phyloP scores from a whole-genome alignment of 129 eudicot genomes.

The Escallonia rubra region DNA sequence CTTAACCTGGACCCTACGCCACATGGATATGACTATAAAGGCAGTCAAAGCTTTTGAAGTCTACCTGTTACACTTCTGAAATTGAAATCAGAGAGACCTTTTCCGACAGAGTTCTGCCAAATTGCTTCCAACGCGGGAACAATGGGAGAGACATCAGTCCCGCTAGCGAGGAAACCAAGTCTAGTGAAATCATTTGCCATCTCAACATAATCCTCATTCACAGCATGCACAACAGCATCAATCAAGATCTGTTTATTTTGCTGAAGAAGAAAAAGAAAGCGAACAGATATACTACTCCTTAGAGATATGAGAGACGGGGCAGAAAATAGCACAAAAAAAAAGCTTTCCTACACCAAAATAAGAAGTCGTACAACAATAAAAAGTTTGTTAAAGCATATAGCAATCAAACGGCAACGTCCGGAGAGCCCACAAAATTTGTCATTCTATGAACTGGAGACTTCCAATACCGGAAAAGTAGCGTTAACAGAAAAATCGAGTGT shows the following conservation, averaged over 20 bases:
- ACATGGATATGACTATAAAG: not conserved
- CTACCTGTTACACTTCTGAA: conserved; percentile 99
- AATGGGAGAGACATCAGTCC: conserved; percentile 92
- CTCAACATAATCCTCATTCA: conserved; percentile 92
- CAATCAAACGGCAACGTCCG: too few species aligned
- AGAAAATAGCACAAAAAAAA: conserved; percentile 3
- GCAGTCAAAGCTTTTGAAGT: not conserved
- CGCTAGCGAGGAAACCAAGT: conserved; percentile 94
- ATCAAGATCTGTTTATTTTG: conserved; percentile 94
- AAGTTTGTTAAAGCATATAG: too few species aligned
- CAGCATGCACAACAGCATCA: conserved; percentile 99
- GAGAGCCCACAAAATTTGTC: too few species aligned
- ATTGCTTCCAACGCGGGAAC: conserved; percentile 95
- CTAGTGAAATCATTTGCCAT: conserved; percentile 99
- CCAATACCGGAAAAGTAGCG: too few species aligned
- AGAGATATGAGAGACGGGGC: not conserved
- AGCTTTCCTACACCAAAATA: not conserved
- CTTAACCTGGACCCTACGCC: not conserved
- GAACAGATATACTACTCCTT: not conserved
- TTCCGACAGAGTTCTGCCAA: conserved; percentile 94
- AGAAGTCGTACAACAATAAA: not conserved
- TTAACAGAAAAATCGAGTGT: too few species aligned
- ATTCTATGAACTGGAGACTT: too few species aligned
- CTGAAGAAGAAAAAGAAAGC: conserved; percentile 34
- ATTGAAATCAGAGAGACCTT: conserved; percentile 94